A percentile compares a stretch with the other conserved stretches of the same genome.
These are phyloP conservation scores for Priceomyces carsonii DNA, from an alignment of 805 yeast genomes.

Conservation along the genomic window DNA sequence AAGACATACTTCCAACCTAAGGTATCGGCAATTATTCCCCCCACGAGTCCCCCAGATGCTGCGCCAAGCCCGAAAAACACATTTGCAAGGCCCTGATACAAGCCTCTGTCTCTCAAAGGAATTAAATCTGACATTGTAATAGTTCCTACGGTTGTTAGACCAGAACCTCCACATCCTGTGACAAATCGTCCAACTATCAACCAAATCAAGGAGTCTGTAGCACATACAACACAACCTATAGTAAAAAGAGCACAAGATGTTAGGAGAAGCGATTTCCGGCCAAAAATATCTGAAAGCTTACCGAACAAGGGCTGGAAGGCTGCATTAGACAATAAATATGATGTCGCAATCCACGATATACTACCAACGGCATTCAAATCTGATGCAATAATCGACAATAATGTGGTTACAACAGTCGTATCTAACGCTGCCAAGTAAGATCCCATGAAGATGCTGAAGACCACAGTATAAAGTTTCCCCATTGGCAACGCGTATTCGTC, in stretches of 20 bases:
- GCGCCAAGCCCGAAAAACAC: slow-evolving; percentile 73
- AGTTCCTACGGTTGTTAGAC: slow-evolving; percentile 72
- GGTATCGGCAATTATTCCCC: slow-evolving; percentile 56
- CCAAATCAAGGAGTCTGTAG: slow-evolving; percentile 45
- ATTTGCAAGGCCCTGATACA: slow-evolving; percentile 82
- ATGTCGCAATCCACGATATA: slow-evolving; percentile 73
- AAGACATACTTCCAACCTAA: slow-evolving; percentile 54
- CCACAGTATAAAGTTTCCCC: slow-evolving; percentile 27
- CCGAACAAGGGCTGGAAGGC: slow-evolving; percentile 77
- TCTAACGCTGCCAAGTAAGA: slow-evolving; percentile 66
- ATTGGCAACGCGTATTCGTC: slow-evolving; percentile 31
- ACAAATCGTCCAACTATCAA: slow-evolving; percentile 65
- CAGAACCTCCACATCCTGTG: slow-evolving; percentile 93
- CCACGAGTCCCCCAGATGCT: slow-evolving; percentile 45
- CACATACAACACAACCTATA: slow-evolving; percentile 57
- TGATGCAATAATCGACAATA: slow-evolving; percentile 65
- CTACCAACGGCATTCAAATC: slow-evolving; percentile 64
- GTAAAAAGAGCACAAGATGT: slow-evolving; percentile 58
- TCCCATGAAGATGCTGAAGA: slow-evolving; percentile 35
- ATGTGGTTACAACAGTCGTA: slow-evolving; percentile 66
- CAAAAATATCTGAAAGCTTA: slow-evolving; percentile 70
- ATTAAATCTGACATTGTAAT: slow-evolving; percentile 77
- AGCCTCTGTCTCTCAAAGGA: slow-evolving; percentile 73
- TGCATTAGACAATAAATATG: slow-evolving; percentile 66
- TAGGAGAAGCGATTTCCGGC: slow-evolving; percentile 55